Conservation (phyloP, 768 basidiomycete species). For the Hericium alpestre region DNA sequence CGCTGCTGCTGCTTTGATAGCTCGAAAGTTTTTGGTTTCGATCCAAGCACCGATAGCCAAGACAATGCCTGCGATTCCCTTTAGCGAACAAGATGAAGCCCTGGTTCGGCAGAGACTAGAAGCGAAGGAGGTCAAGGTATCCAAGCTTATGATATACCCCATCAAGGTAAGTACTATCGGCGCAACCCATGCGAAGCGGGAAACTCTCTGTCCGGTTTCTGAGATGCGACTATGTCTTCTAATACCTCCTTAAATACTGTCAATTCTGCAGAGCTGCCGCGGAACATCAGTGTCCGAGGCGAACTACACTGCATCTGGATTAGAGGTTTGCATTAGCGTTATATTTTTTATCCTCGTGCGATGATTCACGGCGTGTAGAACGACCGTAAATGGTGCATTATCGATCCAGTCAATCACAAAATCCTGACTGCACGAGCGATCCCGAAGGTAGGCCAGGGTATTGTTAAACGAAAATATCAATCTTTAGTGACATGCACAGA, state of each 20-base stretch:
- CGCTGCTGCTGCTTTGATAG: background rate
- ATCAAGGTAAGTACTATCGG: background rate
- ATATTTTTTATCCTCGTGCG: background rate
- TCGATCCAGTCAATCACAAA: slow-evolving; percentile 40
- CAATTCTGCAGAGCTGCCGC: background rate
- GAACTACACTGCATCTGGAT: background rate
- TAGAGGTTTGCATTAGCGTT: background rate
- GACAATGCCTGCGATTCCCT: background rate
- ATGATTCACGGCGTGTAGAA: slow-evolving; percentile 28
- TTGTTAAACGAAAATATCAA: background rate
- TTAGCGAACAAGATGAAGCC: background rate
- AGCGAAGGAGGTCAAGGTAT: background rate
- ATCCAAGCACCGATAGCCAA: background rate
- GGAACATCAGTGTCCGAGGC: background rate
- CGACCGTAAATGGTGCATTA: slow-evolving; percentile 63
- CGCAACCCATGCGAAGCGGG: background rate
- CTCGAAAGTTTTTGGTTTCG: background rate
- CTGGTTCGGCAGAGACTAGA: background rate
- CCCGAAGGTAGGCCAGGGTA: slow-evolving; percentile 33
- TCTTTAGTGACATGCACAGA: slow-evolving; percentile 27
- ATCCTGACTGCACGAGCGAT: slow-evolving; percentile 62
- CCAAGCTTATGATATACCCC: background rate
- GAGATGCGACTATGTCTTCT: background rate
- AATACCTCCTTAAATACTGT: too few species aligned
- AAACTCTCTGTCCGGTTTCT: background rate